Conservation (phyloP, 1,284 basidiomycete species). For the Pascua sp. region DNA sequence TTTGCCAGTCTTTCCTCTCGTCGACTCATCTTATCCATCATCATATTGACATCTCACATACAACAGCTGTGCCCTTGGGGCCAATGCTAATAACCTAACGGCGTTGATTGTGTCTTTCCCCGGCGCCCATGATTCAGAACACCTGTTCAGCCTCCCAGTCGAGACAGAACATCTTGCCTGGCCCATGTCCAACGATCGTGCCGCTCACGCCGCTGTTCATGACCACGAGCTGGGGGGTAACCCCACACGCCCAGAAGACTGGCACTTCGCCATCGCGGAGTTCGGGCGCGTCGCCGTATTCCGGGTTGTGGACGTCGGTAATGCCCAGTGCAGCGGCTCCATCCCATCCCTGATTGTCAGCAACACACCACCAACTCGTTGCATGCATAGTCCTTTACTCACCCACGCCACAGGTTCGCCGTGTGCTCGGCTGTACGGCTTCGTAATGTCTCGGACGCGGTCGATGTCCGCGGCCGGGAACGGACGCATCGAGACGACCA, state of each 20-base stretch:
- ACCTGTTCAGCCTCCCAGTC: constrained; percentile 25
- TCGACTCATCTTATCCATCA: too few species aligned
- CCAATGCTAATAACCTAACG: too few species aligned
- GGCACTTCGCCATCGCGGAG: constrained; percentile 36
- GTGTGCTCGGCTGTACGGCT: constrained; percentile 31
- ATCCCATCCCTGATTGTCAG: constrained; percentile 23
- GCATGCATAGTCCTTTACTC: background rate
- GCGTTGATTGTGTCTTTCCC: background rate
- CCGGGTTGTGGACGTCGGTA: constrained; percentile 24
- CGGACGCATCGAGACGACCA: constrained; percentile 44
- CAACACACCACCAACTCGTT: too few species aligned
- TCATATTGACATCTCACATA: too few species aligned
- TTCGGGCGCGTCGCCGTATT: constrained; percentile 30
- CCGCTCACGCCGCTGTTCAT: constrained; percentile 25
- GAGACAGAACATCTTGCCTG: constrained; percentile 37
- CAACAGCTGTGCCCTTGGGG: too few species aligned
- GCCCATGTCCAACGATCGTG: constrained; percentile 29
- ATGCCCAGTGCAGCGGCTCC: constrained; percentile 31
- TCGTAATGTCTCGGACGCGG: constrained; percentile 25
- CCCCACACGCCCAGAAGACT: constrained; percentile 43
- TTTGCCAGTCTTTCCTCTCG: too few species aligned
- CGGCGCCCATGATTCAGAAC: background rate
- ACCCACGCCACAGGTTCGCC: constrained; percentile 40
- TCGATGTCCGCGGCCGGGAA: constrained; percentile 23
- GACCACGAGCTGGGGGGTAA: constrained; percentile 35